phyloP scores from a whole-genome alignment of 139 green algal genomes.

The Closterium sp. region DNA sequence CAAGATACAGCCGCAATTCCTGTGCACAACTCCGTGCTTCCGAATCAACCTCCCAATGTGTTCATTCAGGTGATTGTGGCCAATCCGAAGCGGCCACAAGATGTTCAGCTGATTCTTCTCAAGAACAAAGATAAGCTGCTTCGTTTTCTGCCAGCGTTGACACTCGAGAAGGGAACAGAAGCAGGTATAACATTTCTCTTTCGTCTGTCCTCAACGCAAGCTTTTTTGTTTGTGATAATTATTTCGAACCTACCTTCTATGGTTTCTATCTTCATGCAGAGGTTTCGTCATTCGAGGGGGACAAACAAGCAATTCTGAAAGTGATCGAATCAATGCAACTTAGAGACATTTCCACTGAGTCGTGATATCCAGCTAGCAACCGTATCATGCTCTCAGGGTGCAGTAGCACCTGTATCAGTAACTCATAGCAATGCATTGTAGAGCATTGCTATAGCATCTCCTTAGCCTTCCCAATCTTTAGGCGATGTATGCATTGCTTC shows the following conservation, averaged over 20 bases:
- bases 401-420: too few species aligned
- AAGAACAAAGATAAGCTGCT: not conserved
- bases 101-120: not conserved
- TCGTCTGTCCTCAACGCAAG: not conserved
- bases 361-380: too few species aligned
- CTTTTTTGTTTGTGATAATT: too few species aligned
- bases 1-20: too few species aligned
- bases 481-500: too few species aligned
- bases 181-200: not conserved
- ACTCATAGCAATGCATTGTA: too few species aligned
- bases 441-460: too few species aligned
- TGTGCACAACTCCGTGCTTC: too few species aligned
- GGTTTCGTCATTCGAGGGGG: not conserved
- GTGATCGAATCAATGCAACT: not conserved
- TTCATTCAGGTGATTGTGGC: not conserved
- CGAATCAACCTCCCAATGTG: not conserved
- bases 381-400: too few species aligned
- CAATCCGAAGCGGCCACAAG: not conserved
- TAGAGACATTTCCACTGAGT: not conserved
- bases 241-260: too few species aligned
- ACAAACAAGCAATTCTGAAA: not conserved
- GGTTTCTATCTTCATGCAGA: too few species aligned
- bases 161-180: not conserved
- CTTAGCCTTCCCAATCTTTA: too few species aligned
- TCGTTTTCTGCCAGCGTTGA: not conserved